Evolutionary conservation across 306 rosid genomes (phyloP), one percentile per base, ranked within the genome.

Genomic region (Lathyrus sativus): DNA sequence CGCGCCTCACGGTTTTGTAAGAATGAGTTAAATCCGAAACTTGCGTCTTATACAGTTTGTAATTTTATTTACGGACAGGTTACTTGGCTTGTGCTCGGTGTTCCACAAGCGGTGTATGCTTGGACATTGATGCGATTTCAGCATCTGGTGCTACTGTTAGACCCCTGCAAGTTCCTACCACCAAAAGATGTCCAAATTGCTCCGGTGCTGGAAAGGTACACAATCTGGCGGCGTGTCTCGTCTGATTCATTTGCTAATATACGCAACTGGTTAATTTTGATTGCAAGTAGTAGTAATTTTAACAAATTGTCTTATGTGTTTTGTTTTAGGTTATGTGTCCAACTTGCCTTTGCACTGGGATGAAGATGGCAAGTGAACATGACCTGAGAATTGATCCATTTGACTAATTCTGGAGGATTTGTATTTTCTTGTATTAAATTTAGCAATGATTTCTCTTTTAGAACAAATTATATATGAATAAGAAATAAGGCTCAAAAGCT

Each of bases 361-460:
- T 86, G 95, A 67, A 84, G 89, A 92, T 92, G 98, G 96, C 98
- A 11, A 92, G 98, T 17, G 96, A 92, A 33, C 98, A 92, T 53
- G 98, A 92, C 77, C 88, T 89, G 9, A 80, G 98, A 59, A 79
- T 92, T 11, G 95, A 92, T 78, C 98, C 98, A 65, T 92, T 92
- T 72, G 96, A 87, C 87, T 92, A 62, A 51, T 9, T 11, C 13
- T 50, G 28, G 12, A 13, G 43, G 56, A 54, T 59, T 58, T 46
- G 46, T 17, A 17, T 11, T 63, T 24, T 60, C 18, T 11, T 12
- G 26, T 24, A 24, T 24, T 82, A 39, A 18, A 57, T 54, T 35
- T 53, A 53, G 28, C 22, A 53, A n/a, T 53, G 11, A 35, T 66
- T 28, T 65, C 3, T 6, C 2, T 24, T 61, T 19, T 9, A 9